phyloP scores from a whole-genome alignment of 805 yeast species.

The Yarrowia osloensis region DNA sequence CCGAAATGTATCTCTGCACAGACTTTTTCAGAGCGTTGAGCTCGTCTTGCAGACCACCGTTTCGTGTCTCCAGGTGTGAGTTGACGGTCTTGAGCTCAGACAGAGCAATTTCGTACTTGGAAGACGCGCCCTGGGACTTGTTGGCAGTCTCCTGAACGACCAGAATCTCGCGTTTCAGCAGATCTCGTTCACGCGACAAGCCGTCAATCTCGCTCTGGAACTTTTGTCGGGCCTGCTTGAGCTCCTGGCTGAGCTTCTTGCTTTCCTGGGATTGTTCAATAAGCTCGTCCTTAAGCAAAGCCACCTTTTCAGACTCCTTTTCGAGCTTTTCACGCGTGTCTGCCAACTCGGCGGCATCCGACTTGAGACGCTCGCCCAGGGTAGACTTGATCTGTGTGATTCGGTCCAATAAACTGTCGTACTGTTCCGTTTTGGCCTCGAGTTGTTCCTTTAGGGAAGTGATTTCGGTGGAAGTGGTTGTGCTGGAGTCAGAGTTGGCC shows the following conservation, averaged over 20 bases:
- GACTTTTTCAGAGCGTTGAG: background rate
- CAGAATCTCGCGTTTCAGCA: conserved; percentile 36
- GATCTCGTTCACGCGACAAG: conserved; percentile 36
- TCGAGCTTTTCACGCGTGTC: conserved; percentile 41
- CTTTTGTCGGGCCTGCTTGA: conserved; percentile 36
- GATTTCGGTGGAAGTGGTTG: background rate
- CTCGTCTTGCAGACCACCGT: conserved; percentile 1
- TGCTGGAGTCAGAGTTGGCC: background rate
- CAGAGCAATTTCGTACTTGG: conserved; percentile 42
- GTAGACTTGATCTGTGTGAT: conserved; percentile 44
- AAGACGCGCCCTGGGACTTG: conserved; percentile 17
- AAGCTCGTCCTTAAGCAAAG: conserved; percentile 47
- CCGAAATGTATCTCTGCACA: background rate
- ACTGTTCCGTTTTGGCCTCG: conserved; percentile 44
- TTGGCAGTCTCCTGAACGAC: background rate
- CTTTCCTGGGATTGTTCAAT: conserved; percentile 39
- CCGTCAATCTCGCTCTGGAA: conserved; percentile 32
- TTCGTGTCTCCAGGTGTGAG: background rate
- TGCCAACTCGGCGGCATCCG: conserved; percentile 43
- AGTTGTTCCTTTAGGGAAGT: conserved; percentile 10
- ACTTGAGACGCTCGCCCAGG: conserved; percentile 50
- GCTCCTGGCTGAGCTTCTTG: conserved; percentile 39
- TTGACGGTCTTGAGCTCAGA: conserved; percentile 35
- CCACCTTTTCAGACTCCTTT: conserved; percentile 44
- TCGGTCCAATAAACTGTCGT: conserved; percentile 45